Evolutionary conservation across 768 basidiomycete species (phyloP).

Genomic region (Ramaria sp.): DNA sequence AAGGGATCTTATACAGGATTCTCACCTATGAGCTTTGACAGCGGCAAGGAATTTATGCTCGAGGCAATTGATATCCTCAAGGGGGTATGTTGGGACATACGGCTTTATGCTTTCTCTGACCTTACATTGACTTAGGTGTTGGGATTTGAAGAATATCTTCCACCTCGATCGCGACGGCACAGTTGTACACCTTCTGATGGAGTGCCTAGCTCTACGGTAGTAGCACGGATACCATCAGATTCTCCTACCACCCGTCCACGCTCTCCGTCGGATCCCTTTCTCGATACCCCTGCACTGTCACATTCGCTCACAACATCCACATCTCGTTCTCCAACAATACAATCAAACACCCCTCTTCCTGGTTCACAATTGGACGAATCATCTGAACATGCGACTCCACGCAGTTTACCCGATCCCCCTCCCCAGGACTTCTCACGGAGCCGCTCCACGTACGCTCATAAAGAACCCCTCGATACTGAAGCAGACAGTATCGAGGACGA

Average conservation of each 20-base stretch:
- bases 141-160: slow-evolving; percentile 64
- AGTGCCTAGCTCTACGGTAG: slow-evolving; percentile 21
- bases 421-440: neutral
- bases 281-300: slow-evolving; percentile 57
- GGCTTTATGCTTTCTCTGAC: slow-evolving; percentile 16
- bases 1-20: neutral
- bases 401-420: slow-evolving; percentile 15
- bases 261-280: slow-evolving; percentile 71
- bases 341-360: slow-evolving; percentile 31
- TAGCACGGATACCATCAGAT: slow-evolving; percentile 30
- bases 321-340: slow-evolving; percentile 32
- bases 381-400: slow-evolving; percentile 3
- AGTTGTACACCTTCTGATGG: slow-evolving; percentile 1
- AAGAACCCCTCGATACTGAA: slow-evolving; percentile 22
- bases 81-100: slow-evolving; percentile 46
- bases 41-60: slow-evolving; percentile 90
- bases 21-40: slow-evolving; percentile 24
- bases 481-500: slow-evolving; percentile 30
- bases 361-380: slow-evolving; percentile 10
- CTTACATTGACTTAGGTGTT: slow-evolving; percentile 34
- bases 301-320: slow-evolving; percentile 44
- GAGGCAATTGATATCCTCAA: slow-evolving; percentile 86
- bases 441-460: slow-evolving; percentile 17
- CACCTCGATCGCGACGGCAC: slow-evolving; percentile 19
- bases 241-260: slow-evolving; percentile 52